These are phyloP conservation scores for Dendrocalamus latiflorus DNA, from an alignment of 202 grass and related monocot species.

Conservation along the genomic window DNA sequence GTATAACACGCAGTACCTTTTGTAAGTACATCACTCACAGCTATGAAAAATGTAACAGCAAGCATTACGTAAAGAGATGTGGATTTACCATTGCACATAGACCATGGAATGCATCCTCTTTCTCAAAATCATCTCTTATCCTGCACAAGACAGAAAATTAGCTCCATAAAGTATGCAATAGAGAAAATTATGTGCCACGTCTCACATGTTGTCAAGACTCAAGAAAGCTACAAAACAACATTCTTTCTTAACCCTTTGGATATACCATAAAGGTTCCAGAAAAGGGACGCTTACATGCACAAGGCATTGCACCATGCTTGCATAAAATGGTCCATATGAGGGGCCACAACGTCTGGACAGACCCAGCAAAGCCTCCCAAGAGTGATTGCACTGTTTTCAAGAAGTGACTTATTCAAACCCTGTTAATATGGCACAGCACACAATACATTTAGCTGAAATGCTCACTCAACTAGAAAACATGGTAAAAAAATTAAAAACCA, in stretches of 20 bases:
- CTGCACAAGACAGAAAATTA: slow-evolving; percentile 35
- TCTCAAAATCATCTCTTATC: slow-evolving; percentile 99
- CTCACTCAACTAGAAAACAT: slow-evolving; percentile 4
- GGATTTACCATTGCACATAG: slow-evolving; percentile 82
- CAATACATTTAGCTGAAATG: slow-evolving; percentile 13
- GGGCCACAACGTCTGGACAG: slow-evolving; percentile 86
- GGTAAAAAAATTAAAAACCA: not conserved
- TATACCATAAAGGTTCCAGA: not conserved
- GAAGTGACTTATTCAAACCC: slow-evolving; percentile 88
- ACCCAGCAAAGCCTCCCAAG: slow-evolving; percentile 97
- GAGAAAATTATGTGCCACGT: not conserved
- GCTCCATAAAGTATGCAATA: not conserved
- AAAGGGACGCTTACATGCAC: slow-evolving; percentile 61
- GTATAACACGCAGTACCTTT: not conserved
- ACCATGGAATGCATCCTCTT: slow-evolving; percentile 95
- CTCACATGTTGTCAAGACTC: not conserved
- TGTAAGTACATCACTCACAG: not conserved
- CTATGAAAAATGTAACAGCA: not conserved
- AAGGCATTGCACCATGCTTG: slow-evolving; percentile 84
- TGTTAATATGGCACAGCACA: slow-evolving; percentile 24
- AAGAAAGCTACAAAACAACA: slow-evolving; percentile 6
- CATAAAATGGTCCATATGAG: slow-evolving; percentile 95
- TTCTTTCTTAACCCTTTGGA: not conserved
- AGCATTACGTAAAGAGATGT: not conserved
- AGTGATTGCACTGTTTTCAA: slow-evolving; percentile 96